Base-by-base conservation (phyloP, 345 rosid genomes). In the Lumnitzera littorea region DNA sequence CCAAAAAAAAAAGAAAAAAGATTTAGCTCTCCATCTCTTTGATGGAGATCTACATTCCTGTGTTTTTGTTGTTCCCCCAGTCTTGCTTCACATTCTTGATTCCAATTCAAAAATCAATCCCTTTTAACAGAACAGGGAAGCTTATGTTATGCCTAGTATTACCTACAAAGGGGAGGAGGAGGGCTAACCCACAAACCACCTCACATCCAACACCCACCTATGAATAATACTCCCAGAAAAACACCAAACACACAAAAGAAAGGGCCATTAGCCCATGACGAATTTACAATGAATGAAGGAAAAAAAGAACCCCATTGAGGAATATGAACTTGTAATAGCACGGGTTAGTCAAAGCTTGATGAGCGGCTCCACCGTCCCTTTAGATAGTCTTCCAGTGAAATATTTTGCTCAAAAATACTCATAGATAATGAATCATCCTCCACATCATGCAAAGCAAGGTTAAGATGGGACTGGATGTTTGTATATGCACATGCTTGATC, bases 291-390 rank as follows among this genome's bases (percentile, higher is more conserved):
- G 46, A 41, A 51, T 16, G 46, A 13, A 54, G 66, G 61, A 23
- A 55, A 71, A 53, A 55, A 20, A 20, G 20, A 20, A 20, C 20
- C 24, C 17, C 56, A 16, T 52, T 10, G 48, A 41, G 46, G 15
- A 50, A 29, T 43, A 68, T 49, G 41, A 58, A 50, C 47, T 53
- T 10, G 60, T 48, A 41, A 20, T 67, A 56, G 51, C 7, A 15
- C 47, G 5, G 13, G 71, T 71, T 65, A 89, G 80, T 92, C 98
- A 9, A 92, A 85, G 84, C 96, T 92, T 6, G 96, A 85, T 12
- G 94, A 82, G 53, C 91, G 85, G 76, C 96, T 92, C 77, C 96
- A 87, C 73, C 98, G 78, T 62, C 96, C 98, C 73, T 76, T 81
- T 20, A 94, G 73, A 70, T 94, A 94, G 69, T 88, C 96, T 71